Percentiles rank a stretch among this genome's conserved stretches.
These are phyloP conservation scores for Pinus albicaulis DNA, from an alignment of 75 land plant species.

Conservation along the genomic window DNA sequence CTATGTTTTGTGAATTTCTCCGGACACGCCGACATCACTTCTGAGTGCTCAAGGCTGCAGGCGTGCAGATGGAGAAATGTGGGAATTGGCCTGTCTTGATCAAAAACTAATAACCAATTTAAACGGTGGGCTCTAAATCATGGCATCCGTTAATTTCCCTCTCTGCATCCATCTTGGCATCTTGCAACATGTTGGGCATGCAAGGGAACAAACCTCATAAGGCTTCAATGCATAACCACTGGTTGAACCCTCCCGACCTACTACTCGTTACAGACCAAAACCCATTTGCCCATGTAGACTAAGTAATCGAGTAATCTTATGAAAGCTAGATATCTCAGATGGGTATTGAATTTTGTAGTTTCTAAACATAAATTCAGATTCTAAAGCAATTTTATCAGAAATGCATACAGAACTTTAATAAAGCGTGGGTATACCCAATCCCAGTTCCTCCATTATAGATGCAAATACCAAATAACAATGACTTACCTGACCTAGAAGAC, in stretches of 20 bases:
- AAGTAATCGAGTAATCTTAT: neutral
- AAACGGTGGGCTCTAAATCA: too few species aligned
- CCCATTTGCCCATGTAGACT: neutral
- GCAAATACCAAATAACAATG: neutral
- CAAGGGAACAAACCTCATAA: neutral
- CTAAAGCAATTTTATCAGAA: neutral
- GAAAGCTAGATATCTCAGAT: neutral
- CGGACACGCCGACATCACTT: too few species aligned
- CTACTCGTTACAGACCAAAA: neutral
- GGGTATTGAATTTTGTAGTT: neutral
- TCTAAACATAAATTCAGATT: neutral
- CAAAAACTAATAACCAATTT: too few species aligned
- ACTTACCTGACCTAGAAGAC: slow-evolving; percentile 76
- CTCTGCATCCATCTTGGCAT: neutral
- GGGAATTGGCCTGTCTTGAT: too few species aligned
- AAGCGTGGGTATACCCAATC: neutral
- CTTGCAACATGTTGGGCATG: neutral
- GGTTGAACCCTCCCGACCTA: neutral
- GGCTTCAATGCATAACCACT: neutral
- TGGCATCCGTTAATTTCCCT: too few species aligned
- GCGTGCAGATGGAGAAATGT: too few species aligned
- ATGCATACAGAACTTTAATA: neutral
- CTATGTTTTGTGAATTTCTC: too few species aligned
- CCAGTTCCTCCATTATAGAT: neutral
- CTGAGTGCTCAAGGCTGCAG: too few species aligned